Base-by-base conservation (phyloP, 2,329 filamentous ascomycete genomes). In the Tolypocladium album region DNA sequence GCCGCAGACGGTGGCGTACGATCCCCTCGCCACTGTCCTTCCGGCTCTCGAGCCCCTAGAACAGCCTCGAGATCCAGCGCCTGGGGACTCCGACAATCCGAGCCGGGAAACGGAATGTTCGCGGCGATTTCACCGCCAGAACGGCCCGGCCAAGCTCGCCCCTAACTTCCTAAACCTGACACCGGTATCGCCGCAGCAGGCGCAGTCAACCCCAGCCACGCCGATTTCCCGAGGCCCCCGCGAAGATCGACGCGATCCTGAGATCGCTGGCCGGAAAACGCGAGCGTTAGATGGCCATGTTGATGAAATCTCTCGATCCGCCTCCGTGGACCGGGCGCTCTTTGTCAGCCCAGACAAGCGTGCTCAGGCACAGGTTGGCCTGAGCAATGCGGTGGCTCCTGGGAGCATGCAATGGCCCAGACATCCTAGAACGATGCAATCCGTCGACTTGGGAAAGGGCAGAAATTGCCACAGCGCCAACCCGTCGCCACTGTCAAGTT, bases 311-410 rank as follows among this genome's bases (percentile, higher is more conserved):
- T 76, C 78, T 2, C 79, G 87, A 42, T 82, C 84, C 6, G 80
- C 79, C 39, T 90, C 88, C 0, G 83, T 85, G 8, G 88, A 91
- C 61, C 79, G 85, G 50, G 79, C 81, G 64, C 64, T 82, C 3
- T 86, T 88, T 58, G 76, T 78, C 27, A 84, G 77, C 58, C 75
- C 78, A 12, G 86, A 90, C 68, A 85, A 87, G 64, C 86, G 88
- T 61, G 82, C 82, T 2, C 80, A 81, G 47, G 79, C 89, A 1
- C 85, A 83, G 63, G 78, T 91, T 2, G 83, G 82, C 4, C 67
- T 90, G 34, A 88, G 81, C 69, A 83, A 80, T 4, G 79, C 85
- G 1, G 75, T 81, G 27, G 88, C 82, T 1, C 80, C 86, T 4
- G 88, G 88, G 60, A 85, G 69, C 70, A 79, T 78, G 65, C 85